A percentile compares a stretch with the other conserved stretches of the same genome.
Evolutionary conservation across 768 basidiomycete species (phyloP).

Genomic region (Lactarius trivialis): DNA sequence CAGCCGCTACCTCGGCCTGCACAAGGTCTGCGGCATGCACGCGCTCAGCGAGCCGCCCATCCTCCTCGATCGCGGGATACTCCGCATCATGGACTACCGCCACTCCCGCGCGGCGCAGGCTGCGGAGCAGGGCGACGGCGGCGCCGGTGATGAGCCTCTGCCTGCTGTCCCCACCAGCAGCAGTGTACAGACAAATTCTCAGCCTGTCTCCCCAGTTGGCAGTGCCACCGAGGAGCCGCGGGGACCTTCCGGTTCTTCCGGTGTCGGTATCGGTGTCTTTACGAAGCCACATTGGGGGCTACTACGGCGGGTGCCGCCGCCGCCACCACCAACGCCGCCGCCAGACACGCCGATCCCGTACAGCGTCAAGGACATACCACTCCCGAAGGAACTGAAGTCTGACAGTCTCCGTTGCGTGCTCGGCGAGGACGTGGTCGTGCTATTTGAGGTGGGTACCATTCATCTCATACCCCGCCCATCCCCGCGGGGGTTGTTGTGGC

Average conservation of each 20-base stretch:
- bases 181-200: no score
- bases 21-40: not conserved
- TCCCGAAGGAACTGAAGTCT: not conserved
- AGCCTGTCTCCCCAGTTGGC: not conserved
- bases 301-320: not conserved
- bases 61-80: not conserved
- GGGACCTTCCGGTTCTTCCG: not conserved
- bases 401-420: not conserved
- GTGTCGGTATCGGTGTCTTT: not conserved
- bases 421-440: conserved; percentile 7
- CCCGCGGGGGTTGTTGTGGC: not conserved
- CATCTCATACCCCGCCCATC: not conserved
- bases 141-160: not conserved
- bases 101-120: not conserved
- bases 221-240: not conserved
- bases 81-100: not conserved
- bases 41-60: not conserved
- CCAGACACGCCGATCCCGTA: not conserved
- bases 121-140: not conserved
- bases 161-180: no score
- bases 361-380: not conserved
- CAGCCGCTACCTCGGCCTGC: not conserved
- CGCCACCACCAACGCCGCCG: not conserved
- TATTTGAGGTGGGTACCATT: conserved; percentile 2
- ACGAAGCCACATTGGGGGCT: no score